These are phyloP conservation scores for Candida piceae DNA, from an alignment of 805 yeast species.

Conservation along the genomic window DNA sequence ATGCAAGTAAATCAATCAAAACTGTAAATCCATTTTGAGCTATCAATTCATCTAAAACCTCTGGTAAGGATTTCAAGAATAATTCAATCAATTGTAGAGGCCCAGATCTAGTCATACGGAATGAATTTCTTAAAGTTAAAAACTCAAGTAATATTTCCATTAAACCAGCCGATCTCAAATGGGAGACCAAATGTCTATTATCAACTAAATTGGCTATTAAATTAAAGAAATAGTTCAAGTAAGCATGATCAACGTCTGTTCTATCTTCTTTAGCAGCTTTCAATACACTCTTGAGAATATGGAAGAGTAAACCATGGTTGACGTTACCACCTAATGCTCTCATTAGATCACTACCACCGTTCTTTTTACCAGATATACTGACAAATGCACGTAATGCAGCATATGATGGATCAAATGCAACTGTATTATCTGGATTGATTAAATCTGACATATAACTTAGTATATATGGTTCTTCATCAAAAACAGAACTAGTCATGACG, in stretches of 20 bases:
- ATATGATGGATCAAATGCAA: slow-evolving; percentile 49
- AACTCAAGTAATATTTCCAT: slow-evolving; percentile 61
- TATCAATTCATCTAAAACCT: slow-evolving; percentile 57
- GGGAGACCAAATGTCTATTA: slow-evolving; percentile 47
- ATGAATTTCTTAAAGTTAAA: slow-evolving; percentile 45
- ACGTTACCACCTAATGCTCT: slow-evolving; percentile 81
- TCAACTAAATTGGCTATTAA: slow-evolving; percentile 59
- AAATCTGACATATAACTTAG: slow-evolving; percentile 67
- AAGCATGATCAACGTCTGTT: slow-evolving; percentile 20
- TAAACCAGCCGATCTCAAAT: slow-evolving; percentile 72
- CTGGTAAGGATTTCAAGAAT: slow-evolving; percentile 39
- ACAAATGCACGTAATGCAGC: slow-evolving; percentile 66
- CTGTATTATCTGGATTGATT: slow-evolving; percentile 57
- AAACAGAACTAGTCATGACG: slow-evolving; percentile 57
- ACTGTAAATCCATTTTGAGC: slow-evolving; percentile 60
- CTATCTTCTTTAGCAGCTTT: slow-evolving; percentile 38
- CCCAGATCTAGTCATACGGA: slow-evolving; percentile 54
- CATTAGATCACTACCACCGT: slow-evolving; percentile 72
- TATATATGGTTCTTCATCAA: slow-evolving; percentile 68
- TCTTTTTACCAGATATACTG: slow-evolving; percentile 58
- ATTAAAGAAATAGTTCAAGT: slow-evolving; percentile 44
- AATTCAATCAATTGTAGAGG: slow-evolving; percentile 55
- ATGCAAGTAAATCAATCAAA: slow-evolving; percentile 54
- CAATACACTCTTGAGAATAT: slow-evolving; percentile 59
- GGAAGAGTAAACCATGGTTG: slow-evolving; percentile 77